Evolutionary conservation across 768 basidiomycete genomes (phyloP), one percentile per base, ranked within the genome.

Genomic region (Saitozyma sp.): DNA sequence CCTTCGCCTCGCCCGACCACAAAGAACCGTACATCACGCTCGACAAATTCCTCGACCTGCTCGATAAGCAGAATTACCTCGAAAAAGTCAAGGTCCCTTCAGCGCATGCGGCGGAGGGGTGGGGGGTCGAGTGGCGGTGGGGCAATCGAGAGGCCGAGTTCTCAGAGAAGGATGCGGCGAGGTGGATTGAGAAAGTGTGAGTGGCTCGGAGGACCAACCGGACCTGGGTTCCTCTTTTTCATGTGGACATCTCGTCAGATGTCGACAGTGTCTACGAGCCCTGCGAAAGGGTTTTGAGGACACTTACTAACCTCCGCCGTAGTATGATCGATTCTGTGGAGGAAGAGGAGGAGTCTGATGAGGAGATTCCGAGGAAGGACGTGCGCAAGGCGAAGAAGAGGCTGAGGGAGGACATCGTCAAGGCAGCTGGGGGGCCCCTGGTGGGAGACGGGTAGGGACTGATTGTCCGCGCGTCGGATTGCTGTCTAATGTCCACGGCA

Each of bases 101-200:
- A n/a, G 57, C 61, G 4, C 58, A 43, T n/a, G 54, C 80, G 43
- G 78, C 79, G 17, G 78, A 80, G 8, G 84, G 82, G 14, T 78
- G 79, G 13, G 78, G 81, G 14, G 85, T 82, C 63, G 90, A 92
- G 71, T 92, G 90, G 91, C 84, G 86, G 16, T 97, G 93, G 93
- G 93, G 92, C 37, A 84, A 90, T 38, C 87, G 92, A 1, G 84
- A 88, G 45, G 85, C 85, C 40, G 94, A 97, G 79, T 85, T 96
- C 5, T 88, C 90, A 1, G 94, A 97, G 78, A 80, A 83, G 62
- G 87, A 83, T 11, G 81, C 93, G 9, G 89, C 87, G 1, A 81
- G 80, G 58, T 95, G 95, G 70, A 83, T 95, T 1, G 86, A 87
- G 1, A 87, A 90, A 69, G 59, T 76, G 76, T 78, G 62, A 56